These are phyloP conservation scores for Coemansia sp. DNA, from an alignment of 192 early-diverging fungal species.

Conservation along the genomic window DNA sequence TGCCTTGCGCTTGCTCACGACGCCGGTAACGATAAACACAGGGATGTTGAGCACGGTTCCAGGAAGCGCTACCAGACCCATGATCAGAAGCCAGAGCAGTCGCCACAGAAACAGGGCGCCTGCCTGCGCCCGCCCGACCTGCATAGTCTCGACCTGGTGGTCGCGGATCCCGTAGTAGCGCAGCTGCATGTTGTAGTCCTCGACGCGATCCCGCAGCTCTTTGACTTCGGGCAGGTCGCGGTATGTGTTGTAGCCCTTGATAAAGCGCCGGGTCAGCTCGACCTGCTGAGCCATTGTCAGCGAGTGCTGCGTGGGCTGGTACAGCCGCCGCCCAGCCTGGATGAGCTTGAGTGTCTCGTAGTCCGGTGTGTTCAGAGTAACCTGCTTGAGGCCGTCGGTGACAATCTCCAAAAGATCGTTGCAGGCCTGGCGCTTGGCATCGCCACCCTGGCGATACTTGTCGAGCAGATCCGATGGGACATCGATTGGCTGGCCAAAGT, in stretches of 20 bases:
- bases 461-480: slow-evolving; percentile 79
- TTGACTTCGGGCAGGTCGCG: slow-evolving; percentile 81
- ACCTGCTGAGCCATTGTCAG: slow-evolving; percentile 84
- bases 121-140: slow-evolving; percentile 65
- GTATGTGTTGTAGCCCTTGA: slow-evolving; percentile 80
- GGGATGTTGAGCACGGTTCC: slow-evolving; percentile 68
- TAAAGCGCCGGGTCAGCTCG: slow-evolving; percentile 86
- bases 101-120: slow-evolving; percentile 72
- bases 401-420: slow-evolving; percentile 77
- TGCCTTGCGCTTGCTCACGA: slow-evolving; percentile 56
- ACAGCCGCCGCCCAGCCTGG: slow-evolving; percentile 92
- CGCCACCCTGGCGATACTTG: slow-evolving; percentile 80
- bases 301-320: slow-evolving; percentile 83
- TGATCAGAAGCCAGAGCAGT: slow-evolving; percentile 65
- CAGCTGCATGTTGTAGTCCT: slow-evolving; percentile 86
- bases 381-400: slow-evolving; percentile 76
- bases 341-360: slow-evolving; percentile 84
- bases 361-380: slow-evolving; percentile 92
- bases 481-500: slow-evolving; percentile 91
- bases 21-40: slow-evolving; percentile 47
- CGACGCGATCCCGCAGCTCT: slow-evolving; percentile 74
- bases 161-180: slow-evolving; percentile 92
- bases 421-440: slow-evolving; percentile 81
- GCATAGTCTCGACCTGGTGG: slow-evolving; percentile 90
- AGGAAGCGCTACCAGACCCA: slow-evolving; percentile 80